phyloP scores from a whole-genome alignment of 129 eudicot genomes.

The Gnaphalium uliginosum region DNA sequence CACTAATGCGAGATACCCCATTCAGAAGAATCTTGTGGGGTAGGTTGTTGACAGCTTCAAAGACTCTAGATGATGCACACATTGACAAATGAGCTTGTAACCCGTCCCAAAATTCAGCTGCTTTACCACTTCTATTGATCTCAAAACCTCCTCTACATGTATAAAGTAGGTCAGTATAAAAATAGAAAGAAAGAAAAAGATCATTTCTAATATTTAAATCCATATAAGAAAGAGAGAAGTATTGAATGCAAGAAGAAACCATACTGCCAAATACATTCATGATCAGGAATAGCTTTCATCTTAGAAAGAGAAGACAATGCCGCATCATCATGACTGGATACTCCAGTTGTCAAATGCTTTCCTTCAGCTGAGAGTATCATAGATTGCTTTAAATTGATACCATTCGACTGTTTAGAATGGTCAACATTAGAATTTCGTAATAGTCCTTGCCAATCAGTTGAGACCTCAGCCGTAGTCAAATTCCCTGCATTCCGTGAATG shows the following conservation, averaged over 20 bases:
- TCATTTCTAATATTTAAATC: neutral
- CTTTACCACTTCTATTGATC: slow-evolving; percentile 59
- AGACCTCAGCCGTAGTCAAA: slow-evolving; percentile 33
- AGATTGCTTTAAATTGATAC: slow-evolving; percentile 38
- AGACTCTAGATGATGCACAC: slow-evolving; percentile 71
- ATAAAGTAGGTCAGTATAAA: slow-evolving; percentile 10
- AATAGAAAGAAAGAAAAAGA: neutral
- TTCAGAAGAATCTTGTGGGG: slow-evolving; percentile 47
- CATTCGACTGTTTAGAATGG: slow-evolving; percentile 46
- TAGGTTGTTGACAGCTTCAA: slow-evolving; percentile 62
- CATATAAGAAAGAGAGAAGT: slow-evolving; percentile 2
- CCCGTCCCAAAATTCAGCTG: slow-evolving; percentile 61
- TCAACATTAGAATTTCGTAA: slow-evolving; percentile 34
- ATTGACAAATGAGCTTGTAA: slow-evolving; percentile 90
- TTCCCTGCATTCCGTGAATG: slow-evolving; percentile 37
- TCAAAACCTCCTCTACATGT: slow-evolving; percentile 82
- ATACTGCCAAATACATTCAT: slow-evolving; percentile 92
- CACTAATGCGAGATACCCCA: slow-evolving; percentile 75
- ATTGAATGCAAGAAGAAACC: slow-evolving; percentile 28
- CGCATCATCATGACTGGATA: slow-evolving; percentile 31
- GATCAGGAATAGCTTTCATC: slow-evolving; percentile 73
- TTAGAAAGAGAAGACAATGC: slow-evolving; percentile 41
- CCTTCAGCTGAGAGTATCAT: slow-evolving; percentile 30
- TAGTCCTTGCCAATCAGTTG: slow-evolving; percentile 38
- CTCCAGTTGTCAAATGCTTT: slow-evolving; percentile 34